Base-by-base conservation (phyloP, 371 early-diverging fungal species). In the Syncephalastrum racemosum region DNA sequence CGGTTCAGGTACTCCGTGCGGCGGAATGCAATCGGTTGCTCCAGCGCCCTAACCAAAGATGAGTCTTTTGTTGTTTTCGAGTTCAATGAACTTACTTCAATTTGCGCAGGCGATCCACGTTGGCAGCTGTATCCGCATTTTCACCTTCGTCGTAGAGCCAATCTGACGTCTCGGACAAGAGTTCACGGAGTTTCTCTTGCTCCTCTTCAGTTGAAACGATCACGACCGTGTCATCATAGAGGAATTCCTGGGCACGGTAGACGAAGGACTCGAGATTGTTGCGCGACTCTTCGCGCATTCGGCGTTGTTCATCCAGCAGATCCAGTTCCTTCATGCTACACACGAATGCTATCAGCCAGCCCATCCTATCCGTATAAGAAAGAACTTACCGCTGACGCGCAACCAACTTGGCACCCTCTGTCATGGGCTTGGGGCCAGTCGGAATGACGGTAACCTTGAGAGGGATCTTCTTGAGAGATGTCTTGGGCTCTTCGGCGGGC, bases 221-320 rank as follows among this genome's bases (percentile, higher is more conserved):
- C 36, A 77, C 73, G 27, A 88, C 81, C 43, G 78, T 82, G 27
- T 90, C 90, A 45, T 90, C 87, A 42, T 90, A 82, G 46, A 91
- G 69, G 56, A 90, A 83, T 59, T 96, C 95, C 51, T 89, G 89
- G 48, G 86, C 70, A 39, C 84, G 81, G 74, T 97, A 98, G 23
- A 96, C 82, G 75, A 90, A 95, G 0, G 92, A 79, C 68, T 98
- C 99, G 23, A 98, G 83, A 45, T 73, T 79, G 77, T 98, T 96
- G 48, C 85, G 77, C 6, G 97, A 91, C 65, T 89, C 92, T 67
- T 93, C 94, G 42, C 86, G 89, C 2, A 80, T 81, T 22, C 77
- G 81, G 51, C 90, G 89, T 14, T 79, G 75, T 36, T 51, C 43
- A 53, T 79, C 80, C 24, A 67, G 42, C 15, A 44, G 18, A 56